Percentiles rank a stretch among this genome's conserved stretches.
These are phyloP conservation scores for Trypanosoma platydactyli DNA, from an alignment of 208 protist genomes.

Conservation along the genomic window DNA sequence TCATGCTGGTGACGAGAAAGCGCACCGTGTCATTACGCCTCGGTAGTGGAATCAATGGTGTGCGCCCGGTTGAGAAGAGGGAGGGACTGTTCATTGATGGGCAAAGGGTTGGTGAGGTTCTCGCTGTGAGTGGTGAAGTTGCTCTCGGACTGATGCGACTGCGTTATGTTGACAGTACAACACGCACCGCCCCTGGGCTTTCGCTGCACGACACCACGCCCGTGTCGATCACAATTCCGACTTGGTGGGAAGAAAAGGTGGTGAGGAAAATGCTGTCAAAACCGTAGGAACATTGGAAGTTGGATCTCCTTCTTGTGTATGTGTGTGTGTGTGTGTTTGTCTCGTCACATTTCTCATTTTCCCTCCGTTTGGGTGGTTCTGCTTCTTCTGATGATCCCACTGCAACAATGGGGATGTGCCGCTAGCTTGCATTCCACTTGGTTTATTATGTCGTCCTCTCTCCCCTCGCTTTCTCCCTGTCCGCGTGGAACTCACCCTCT, in stretches of 20 bases:
- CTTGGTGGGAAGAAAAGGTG: constrained; percentile 76
- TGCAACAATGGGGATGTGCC: no score
- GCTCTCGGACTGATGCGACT: constrained; percentile 73
- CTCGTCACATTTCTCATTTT: not conserved
- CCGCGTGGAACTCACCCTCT: no score
- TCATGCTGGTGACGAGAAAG: constrained; percentile 93
- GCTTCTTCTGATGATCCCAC: no score
- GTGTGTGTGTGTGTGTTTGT: not conserved
- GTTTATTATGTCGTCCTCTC: no score
- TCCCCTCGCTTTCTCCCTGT: no score
- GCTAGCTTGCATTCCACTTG: no score
- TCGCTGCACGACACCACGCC: constrained; percentile 38
- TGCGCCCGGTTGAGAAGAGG: constrained; percentile 21
- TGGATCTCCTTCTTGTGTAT: no score
- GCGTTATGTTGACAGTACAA: constrained; percentile 65
- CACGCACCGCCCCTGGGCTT: constrained; percentile 42
- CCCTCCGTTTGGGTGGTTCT: no score
- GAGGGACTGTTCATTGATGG: constrained; percentile 45
- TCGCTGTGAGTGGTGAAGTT: constrained; percentile 39
- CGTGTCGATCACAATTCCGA: constrained; percentile 44
- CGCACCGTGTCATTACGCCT: constrained; percentile 83
- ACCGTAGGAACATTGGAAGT: not conserved
- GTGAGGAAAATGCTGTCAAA: constrained; percentile 74
- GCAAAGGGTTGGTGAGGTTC: constrained; percentile 64
- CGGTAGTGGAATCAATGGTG: not conserved